Base-by-base conservation (phyloP, 2,329 filamentous ascomycete species). In the Knoxdaviesia capensis region DNA sequence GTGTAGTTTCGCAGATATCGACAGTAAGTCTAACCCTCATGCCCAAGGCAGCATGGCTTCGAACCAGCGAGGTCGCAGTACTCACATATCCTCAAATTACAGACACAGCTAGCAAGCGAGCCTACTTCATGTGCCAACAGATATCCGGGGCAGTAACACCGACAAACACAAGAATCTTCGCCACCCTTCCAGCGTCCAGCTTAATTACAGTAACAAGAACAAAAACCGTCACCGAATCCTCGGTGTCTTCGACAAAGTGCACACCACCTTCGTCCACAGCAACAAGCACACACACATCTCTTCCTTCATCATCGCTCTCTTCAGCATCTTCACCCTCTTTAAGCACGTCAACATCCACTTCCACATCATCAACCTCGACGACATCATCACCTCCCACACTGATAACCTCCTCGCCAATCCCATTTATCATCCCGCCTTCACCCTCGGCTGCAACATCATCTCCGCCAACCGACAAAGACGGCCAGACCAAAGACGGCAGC, bases 1-100 rank as follows among this genome's bases (percentile, higher is more conserved):
- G 9, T 86, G 80, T 54, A 54, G 59, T 5, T 59, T 61, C 3
- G 51, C 57, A 7, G 65, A 70, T 41, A 34, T 28, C 20, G 33
- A 41, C 36, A 6, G 43, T 44, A 36, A 35, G 43, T 41, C 8
- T 36, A 31, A 30, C 10, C 8, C 11, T 7, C 20, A 20, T 9
- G 10, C 33, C 1, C 33, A 8, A 31, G 8, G 10, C 4, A 4
- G n/a, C n/a, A 41, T 9, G n/a, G 28, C 20, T 11, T 7, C 1
- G 8, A 40, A 33, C 9, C 29, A n/a, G n/a, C 20, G 39, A 33
- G 20, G 38, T 33, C 8, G 7, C 40, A 32, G 20, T 20, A 20
- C 20, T 20, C 20, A 20, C 20, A 39, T 34, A 20, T 6, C 38
- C 37, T 36, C 8, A 5, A 29, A 32, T 20, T 20, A 43, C 38